phyloP scores from a whole-genome alignment of 805 yeast species.

The Huiozyma sinensis region DNA sequence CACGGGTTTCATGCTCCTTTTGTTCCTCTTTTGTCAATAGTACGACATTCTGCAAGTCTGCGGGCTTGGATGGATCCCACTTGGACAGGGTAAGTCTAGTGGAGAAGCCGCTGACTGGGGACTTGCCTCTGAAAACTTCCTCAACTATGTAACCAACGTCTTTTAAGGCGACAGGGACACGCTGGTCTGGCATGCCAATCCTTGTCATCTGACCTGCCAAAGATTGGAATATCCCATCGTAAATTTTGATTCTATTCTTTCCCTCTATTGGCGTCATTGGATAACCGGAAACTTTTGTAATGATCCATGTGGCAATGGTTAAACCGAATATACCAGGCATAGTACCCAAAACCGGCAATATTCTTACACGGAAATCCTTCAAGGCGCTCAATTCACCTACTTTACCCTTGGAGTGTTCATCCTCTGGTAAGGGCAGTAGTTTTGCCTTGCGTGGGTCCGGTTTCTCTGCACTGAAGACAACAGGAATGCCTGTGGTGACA shows the following conservation, averaged over 20 bases:
- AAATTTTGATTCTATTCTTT: constrained; percentile 72
- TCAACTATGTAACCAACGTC: constrained; percentile 81
- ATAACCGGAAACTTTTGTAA: constrained; percentile 75
- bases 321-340: constrained; percentile 96
- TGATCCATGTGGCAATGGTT: constrained; percentile 72
- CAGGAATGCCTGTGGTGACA: constrained; percentile 64
- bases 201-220: constrained; percentile 82
- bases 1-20: constrained; percentile 61
- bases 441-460: constrained; percentile 93
- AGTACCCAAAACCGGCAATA: constrained; percentile 91
- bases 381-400: constrained; percentile 83
- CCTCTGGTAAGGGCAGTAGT: constrained; percentile 74
- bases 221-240: constrained; percentile 73
- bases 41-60: constrained; percentile 69
- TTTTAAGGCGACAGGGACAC: constrained; percentile 58
- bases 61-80: constrained; percentile 67
- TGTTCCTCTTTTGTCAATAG: constrained; percentile 86
- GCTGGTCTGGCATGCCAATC: constrained; percentile 58
- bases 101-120: constrained; percentile 74
- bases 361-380: constrained; percentile 84
- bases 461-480: constrained; percentile 87
- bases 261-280: constrained; percentile 88
- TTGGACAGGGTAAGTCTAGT: constrained; percentile 70
- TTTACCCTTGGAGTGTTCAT: constrained; percentile 45
- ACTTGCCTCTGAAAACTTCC: constrained; percentile 87